Conservation (phyloP, 805 yeast genomes). For the Candida quercuum region DNA sequence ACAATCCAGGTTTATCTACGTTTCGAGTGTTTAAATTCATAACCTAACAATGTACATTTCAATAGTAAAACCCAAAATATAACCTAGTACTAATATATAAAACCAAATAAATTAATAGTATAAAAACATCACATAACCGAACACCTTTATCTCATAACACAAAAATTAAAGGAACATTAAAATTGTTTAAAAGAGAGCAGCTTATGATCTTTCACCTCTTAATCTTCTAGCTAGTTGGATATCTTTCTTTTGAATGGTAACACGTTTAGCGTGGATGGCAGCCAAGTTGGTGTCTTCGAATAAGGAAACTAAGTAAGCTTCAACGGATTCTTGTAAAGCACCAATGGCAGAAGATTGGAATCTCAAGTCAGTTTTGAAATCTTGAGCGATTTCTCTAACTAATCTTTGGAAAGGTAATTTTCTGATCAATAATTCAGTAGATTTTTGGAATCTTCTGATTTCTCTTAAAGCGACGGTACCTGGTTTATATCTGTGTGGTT, state of each 20-base stretch:
- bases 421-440: conserved; percentile 91
- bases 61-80: conserved; percentile 2
- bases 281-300: conserved; percentile 98
- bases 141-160: too few relatives aligned
- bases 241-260: conserved; percentile 97
- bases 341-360: conserved; percentile 97
- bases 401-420: conserved; percentile 96
- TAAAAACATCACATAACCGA: not conserved
- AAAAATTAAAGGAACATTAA: too few relatives aligned
- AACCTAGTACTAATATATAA: not conserved
- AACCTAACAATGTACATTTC: not conserved
- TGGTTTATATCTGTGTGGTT: conserved; percentile 95
- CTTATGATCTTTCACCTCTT: conserved; percentile 90
- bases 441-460: conserved; percentile 95
- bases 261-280: conserved; percentile 99
- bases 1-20: too few relatives aligned
- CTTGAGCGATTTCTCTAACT: conserved; percentile 94
- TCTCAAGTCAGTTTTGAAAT: conserved; percentile 87
- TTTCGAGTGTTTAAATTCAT: too few relatives aligned
- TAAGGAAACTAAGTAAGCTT: conserved; percentile 92
- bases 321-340: conserved; percentile 98
- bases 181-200: conserved; percentile 5
- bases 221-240: conserved; percentile 96
- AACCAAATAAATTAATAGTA: conserved; percentile 1
- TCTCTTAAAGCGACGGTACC: conserved; percentile 96